A percentile compares a stretch with the other conserved stretches of the same genome.
phyloP scores from a whole-genome alignment of 306 rosid genomes.

The Datisca glomerata region DNA sequence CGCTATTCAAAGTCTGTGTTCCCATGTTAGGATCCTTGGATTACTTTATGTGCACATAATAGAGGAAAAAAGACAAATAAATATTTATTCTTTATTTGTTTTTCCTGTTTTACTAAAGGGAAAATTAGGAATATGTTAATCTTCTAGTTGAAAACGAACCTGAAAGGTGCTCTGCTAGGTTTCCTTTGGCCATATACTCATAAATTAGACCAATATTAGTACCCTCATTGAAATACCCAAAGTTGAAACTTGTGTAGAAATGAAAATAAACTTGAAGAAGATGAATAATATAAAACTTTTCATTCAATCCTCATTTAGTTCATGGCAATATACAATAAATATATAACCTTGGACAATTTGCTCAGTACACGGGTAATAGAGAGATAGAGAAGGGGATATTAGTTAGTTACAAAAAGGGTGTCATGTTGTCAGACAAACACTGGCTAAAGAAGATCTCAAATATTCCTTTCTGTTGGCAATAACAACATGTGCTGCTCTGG shows the following conservation, averaged over 20 bases:
- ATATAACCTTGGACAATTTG: slow-evolving; percentile 28
- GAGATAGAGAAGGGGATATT: too few relatives aligned
- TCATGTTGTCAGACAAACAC: too few relatives aligned
- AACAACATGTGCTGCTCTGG: too few relatives aligned
- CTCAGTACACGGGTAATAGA: too few relatives aligned
- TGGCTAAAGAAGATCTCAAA: too few relatives aligned
- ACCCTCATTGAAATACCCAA: slow-evolving; percentile 28
- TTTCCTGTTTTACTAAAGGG: not conserved
- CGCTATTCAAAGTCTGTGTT: slow-evolving; percentile 39
- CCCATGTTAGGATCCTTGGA: slow-evolving; percentile 33
- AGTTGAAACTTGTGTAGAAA: too few relatives aligned
- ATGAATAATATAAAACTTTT: too few relatives aligned
- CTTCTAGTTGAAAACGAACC: slow-evolving; percentile 5
- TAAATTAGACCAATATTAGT: slow-evolving; percentile 17
- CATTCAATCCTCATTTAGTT: too few relatives aligned
- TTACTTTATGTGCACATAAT: slow-evolving; percentile 19
- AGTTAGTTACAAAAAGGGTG: too few relatives aligned
- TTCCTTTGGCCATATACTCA: slow-evolving; percentile 25
- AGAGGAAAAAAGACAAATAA: not conserved
- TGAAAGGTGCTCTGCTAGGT: slow-evolving; percentile 19
- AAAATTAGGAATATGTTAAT: not conserved
- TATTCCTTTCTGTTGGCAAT: too few relatives aligned
- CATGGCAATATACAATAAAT: slow-evolving; percentile 30
- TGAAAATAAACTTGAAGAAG: too few relatives aligned
- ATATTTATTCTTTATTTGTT: not conserved